These are phyloP conservation scores for Xylaria curta DNA, from an alignment of 495 filamentous ascomycete species.

Conservation along the genomic window DNA sequence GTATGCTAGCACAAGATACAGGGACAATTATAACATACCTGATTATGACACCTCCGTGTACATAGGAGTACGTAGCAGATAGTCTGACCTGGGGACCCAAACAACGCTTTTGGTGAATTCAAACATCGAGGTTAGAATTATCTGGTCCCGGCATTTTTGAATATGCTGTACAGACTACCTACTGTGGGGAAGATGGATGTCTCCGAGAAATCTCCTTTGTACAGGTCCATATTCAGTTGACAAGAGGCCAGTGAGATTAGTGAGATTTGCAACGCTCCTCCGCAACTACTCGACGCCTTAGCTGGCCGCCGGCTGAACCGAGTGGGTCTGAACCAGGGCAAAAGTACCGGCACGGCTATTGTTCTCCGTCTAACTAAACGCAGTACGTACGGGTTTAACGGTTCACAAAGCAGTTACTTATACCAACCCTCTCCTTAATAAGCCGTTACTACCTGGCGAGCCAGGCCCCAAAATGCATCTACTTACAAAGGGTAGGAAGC, in stretches of 20 bases:
- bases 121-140: not conserved
- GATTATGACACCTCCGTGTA: not conserved
- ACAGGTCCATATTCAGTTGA: constrained; percentile 1
- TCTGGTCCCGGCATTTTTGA: not conserved
- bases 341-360: constrained; percentile 6
- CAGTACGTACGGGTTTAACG: not conserved
- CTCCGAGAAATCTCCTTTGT: constrained; percentile 26
- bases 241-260: constrained; percentile 2
- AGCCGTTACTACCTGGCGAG: not conserved
- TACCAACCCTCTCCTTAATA: not conserved
- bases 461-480: not conserved
- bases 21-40: not conserved
- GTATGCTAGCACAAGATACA: not conserved
- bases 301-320: not conserved
- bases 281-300: not conserved
- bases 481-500: not conserved
- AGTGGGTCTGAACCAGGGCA: not conserved
- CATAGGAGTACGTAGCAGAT: not conserved
- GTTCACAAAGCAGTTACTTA: not conserved
- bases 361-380: not conserved
- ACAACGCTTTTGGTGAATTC: not conserved
- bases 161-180: not conserved
- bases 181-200: constrained; percentile 9
- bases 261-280: not conserved
- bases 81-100: not conserved